Evolutionary conservation across 148 eudicot genomes (phyloP).

Genomic region (Pharnaceum exiguum): DNA sequence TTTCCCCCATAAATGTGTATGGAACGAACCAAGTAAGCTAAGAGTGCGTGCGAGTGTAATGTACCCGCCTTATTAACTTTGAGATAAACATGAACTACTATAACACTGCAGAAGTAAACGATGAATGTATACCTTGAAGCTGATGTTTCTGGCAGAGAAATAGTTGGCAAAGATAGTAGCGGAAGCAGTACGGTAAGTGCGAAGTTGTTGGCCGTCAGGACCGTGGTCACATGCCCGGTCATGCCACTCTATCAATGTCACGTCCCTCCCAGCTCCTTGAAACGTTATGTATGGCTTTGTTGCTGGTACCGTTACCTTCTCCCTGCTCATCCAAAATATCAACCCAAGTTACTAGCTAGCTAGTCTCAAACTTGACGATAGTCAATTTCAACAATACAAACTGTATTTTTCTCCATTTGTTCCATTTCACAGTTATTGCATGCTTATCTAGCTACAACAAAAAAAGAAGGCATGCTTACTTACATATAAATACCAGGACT

Average conservation of each 20-base stretch:
- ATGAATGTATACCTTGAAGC: constrained; percentile 98
- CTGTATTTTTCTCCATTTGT: too few species aligned
- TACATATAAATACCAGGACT: constrained; percentile 78
- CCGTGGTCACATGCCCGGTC: constrained; percentile 82
- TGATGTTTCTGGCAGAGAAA: constrained; percentile 86
- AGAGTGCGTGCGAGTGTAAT: too few species aligned
- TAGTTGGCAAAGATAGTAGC: constrained; percentile 67
- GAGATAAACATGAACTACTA: too few species aligned
- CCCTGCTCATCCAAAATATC: constrained; percentile 38
- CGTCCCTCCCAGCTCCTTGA: constrained; percentile 76
- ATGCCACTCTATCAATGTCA: constrained; percentile 89
- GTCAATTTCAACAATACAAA: too few species aligned
- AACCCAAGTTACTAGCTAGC: constrained; percentile 1
- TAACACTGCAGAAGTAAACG: too few species aligned
- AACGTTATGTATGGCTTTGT: constrained; percentile 80
- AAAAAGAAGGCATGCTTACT: neutral
- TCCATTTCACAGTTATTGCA: too few species aligned
- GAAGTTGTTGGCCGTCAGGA: constrained; percentile 80
- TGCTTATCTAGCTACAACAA: too few species aligned
- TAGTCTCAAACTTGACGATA: too few species aligned
- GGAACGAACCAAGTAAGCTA: too few species aligned
- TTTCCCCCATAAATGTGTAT: too few species aligned
- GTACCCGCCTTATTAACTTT: too few species aligned
- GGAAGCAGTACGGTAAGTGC: constrained; percentile 89
- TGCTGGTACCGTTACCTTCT: constrained; percentile 81